Base-by-base conservation (phyloP, 106 monocot genomes). In the Platanthera guangdongensis region DNA sequence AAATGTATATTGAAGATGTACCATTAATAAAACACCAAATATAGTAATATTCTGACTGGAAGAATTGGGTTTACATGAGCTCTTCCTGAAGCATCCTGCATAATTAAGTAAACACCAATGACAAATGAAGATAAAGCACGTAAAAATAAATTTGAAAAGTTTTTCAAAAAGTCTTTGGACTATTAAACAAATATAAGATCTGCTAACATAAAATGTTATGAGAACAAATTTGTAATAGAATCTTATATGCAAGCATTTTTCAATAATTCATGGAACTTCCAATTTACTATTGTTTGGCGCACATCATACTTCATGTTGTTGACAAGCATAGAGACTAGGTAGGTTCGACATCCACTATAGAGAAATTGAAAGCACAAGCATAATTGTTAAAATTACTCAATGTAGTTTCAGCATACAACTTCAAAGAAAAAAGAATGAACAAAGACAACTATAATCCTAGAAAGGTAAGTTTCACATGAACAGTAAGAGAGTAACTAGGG, bases 11-110 rank as follows among this genome's bases (percentile, higher is more conserved):
- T 53, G 30, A 68, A 15, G 4, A 71, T 80, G 77, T 80, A 86
- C 86, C 62, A 86, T 79, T 30, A 86, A n/a, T 64, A 86, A 30
- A 32, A 18, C 80, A 78, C 80, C 86, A 80, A 80, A 83, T 77
- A 83, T 6, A 57, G 74, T 75, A 4, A 78, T 83, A 62, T 77
- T 64, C 83, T 86, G 83, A 71, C 80, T 86, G 49, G 74, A 47
- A n/a, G 74, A 77, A 75, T 83, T 83, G 25, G 74, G 47, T 16
- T 79, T 68, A 19, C 86, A 86, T 60, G 80, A 69, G 70, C 57
- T 77, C 50, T 77, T 71, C 72, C 28, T 52, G 16, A 48, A 53
- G 76, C 80, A 84, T 7, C 62, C 84, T 80, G 76, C 71, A 83
- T 30, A 53, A 39, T 13, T 16, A 68, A 32, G 57, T 49, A 1